Evolutionary conservation across 257 asterid species (phyloP).

Genomic region (Haberlea rhodopensis): DNA sequence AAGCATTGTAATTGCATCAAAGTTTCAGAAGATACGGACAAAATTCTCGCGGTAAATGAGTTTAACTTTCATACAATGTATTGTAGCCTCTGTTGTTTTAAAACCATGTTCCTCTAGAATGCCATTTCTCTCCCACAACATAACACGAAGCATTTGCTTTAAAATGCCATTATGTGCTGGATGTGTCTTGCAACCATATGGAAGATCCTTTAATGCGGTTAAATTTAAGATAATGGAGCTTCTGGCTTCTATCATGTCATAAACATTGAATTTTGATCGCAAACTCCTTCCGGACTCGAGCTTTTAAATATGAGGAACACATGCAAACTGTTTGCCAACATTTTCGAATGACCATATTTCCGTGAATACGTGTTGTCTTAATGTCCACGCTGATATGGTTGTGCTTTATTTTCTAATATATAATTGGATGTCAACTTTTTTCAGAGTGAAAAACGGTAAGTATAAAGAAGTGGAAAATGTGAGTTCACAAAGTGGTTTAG

Average conservation of each 20-base stretch:
- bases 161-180: background rate
- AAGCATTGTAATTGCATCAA: slow-evolving; percentile 68
- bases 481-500: no score
- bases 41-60: slow-evolving; percentile 48
- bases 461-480: slow-evolving; percentile 5
- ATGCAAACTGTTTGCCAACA: no score
- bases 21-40: slow-evolving; percentile 19
- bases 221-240: no score
- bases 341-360: no score
- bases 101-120: background rate
- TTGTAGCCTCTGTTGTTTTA: background rate
- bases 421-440: slow-evolving; percentile 6
- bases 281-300: background rate
- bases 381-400: background rate
- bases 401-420: slow-evolving; percentile 14
- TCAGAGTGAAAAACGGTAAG: slow-evolving; percentile 26
- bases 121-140: background rate
- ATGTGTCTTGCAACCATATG: no score
- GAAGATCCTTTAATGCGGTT: no score
- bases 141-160: background rate
- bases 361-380: no score
- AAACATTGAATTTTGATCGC: background rate
- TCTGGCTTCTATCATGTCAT: background rate
- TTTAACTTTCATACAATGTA: background rate
- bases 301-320: background rate